Conservation (phyloP, 2,329 filamentous ascomycete species). For the Botrytis pseudocinerea region DNA sequence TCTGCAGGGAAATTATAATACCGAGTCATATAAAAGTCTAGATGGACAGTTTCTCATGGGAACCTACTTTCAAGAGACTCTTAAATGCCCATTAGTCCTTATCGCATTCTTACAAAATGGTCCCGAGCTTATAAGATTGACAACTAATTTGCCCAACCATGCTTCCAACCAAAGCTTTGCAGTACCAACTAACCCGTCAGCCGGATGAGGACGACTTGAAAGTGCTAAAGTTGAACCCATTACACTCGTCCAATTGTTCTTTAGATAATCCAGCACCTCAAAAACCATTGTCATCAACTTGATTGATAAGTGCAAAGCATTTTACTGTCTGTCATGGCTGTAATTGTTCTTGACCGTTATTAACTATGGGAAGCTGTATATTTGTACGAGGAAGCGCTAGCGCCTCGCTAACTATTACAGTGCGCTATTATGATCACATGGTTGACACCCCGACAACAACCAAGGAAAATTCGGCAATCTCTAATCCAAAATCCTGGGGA, state of each 20-base stretch:
- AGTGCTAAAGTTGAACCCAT: too few relatives aligned
- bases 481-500: background rate
- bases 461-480: too few relatives aligned
- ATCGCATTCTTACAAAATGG: background rate
- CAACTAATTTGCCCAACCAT: background rate
- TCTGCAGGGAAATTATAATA: background rate
- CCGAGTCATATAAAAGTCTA: background rate
- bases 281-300: too few relatives aligned
- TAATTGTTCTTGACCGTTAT: too few relatives aligned
- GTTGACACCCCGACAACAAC: too few relatives aligned
- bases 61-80: background rate
- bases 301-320: too few relatives aligned
- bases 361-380: too few relatives aligned
- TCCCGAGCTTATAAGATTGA: background rate
- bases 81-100: background rate
- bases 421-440: too few relatives aligned
- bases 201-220: background rate
- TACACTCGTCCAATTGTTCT: rapidly evolving
- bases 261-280: background rate
- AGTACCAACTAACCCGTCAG: background rate
- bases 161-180: background rate
- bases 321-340: too few relatives aligned
- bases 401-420: too few relatives aligned
- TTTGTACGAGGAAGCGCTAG: too few relatives aligned
- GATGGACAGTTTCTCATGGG: too few relatives aligned